Base-by-base conservation (phyloP, 352 stramenopile genomes). In the Pythium coloratum region DNA sequence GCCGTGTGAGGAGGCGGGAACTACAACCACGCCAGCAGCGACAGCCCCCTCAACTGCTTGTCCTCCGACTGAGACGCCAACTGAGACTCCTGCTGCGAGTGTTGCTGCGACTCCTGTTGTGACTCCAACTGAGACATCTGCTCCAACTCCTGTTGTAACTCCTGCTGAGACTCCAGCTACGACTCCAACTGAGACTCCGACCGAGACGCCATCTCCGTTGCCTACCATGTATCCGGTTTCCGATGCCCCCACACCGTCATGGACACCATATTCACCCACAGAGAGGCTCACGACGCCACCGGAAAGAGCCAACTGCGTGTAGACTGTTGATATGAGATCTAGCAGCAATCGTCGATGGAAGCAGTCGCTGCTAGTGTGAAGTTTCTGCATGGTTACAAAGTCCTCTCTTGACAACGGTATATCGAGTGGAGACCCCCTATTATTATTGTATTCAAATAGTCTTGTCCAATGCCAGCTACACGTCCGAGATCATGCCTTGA, bases 1-100 rank as follows among this genome's bases (percentile, higher is more conserved):
- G 12, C 46, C 62, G 1, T 79, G 72, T 53, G 59, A 12, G 16
- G 33, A 14, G 5, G 28, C 2, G 1, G 54, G 3, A 16, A 59
- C 34, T 1, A 36, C n/a, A 42, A 54, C 42, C 26, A 24, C 13
- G 0, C 53, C 53, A 59, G 30, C 28, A 6, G 2, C 47, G 13
- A 18, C 28, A 24, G 20, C 20, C 20, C 20, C 20, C 20, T 24
- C 20, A 5, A 47, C 40, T 47, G 5, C 44, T 26, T 12, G 34
- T 40, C 34, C 44, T 18, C n/a, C 44, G 24, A 51, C 44, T 18
- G 16, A 49, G 14, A 13, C 10, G 6, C 18, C 42, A 1, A 49
- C 42, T 18, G 36, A 44, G 36, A 30, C 34, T 13, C 7, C 42
- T 49, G 18, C 42, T 20, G 4, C 28, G 28, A 30, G 28, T 30